Evolutionary conservation across 768 basidiomycete genomes (phyloP), one percentile per base, ranked within the genome.

Genomic region (Mycena venus): DNA sequence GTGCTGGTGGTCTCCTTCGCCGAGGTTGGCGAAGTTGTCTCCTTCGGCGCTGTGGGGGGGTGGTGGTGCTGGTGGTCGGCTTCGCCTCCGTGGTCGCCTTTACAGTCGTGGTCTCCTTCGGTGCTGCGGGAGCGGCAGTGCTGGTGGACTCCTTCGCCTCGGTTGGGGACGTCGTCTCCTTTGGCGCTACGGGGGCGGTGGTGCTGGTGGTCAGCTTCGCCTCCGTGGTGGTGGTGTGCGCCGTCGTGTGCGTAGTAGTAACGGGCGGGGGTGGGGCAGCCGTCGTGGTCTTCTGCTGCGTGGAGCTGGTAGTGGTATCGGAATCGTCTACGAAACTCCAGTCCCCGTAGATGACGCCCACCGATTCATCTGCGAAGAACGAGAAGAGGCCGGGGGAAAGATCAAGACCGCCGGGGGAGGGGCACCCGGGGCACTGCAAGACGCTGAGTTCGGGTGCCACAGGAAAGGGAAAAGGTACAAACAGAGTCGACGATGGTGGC

Each of bases 341-440:
- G 10, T 80, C 77, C 60, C 91, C 93, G 74, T 87, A 88, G 59
- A 95, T 77, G 8, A 93, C 88, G 53, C 94, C 94, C 3, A 55
- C 80, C 42, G 78, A 78, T 55, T 85, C 77, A 25, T 77, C 10
- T 5, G 88, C 90, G 78, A 96, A 94, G 86, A 84, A 89, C 36
- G 82, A 69, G 83, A 96, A 96, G 58, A 96, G 87, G 64, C 91
- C 91, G 17, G 82, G 78, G 32, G 91, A 91, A 68, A 95, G 85
- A 83, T 96, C 95, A 29, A 95, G 88, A 53, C 90, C 94, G 31
- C 87, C 88, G 44, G 21, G 34, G 38, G 80, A 87, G 31, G 90
- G 90, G 80, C 94, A 96, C 23, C 88, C 89, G 51, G 91, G 90
- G 80, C 94, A 95, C 90, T 93, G 74, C 27, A 47, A 62, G 47